Evolutionary conservation across 768 basidiomycete species (phyloP).

Genomic region (Macrolepiota dolichaula): DNA sequence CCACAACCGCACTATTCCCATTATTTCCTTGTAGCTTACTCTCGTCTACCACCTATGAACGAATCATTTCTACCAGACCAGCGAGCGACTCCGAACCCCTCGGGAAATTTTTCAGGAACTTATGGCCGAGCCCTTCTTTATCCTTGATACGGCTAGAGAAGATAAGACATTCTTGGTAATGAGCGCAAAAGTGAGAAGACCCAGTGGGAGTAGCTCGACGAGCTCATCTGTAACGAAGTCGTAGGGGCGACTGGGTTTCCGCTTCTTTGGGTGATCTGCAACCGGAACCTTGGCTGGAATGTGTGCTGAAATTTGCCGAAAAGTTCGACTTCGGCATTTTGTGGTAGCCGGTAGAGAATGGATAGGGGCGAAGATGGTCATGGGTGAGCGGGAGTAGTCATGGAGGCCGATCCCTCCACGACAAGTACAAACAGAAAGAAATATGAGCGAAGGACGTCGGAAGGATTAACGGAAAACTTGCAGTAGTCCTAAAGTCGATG

Average conservation of each 20-base stretch:
- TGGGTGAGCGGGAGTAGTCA: too few relatives aligned
- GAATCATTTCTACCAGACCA: not conserved
- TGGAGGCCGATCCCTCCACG: too few relatives aligned
- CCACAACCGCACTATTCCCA: not conserved
- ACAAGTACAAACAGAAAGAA: too few relatives aligned
- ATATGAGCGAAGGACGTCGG: too few relatives aligned
- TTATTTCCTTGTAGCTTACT: not conserved
- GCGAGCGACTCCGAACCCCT: not conserved
- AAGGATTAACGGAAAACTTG: too few relatives aligned
- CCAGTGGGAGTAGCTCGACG: not conserved
- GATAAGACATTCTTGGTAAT: not conserved
- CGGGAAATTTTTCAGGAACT: not conserved
- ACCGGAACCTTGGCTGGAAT: constrained; percentile 1
- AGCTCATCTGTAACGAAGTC: not conserved
- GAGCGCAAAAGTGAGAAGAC: not conserved
- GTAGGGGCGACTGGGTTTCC: not conserved
- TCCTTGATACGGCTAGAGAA: not conserved
- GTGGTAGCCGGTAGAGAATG: too few relatives aligned
- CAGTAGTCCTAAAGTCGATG: too few relatives aligned
- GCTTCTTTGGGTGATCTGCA: not conserved
- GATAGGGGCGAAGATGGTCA: too few relatives aligned
- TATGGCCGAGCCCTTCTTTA: not conserved
- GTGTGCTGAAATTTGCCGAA: too few relatives aligned
- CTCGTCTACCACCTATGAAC: not conserved
- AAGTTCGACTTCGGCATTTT: too few relatives aligned